Evolutionary conservation across 2,329 filamentous ascomycete genomes (phyloP), one percentile per base, ranked within the genome.

Genomic region (Ophiocordyceps camponoti-rufipedis): DNA sequence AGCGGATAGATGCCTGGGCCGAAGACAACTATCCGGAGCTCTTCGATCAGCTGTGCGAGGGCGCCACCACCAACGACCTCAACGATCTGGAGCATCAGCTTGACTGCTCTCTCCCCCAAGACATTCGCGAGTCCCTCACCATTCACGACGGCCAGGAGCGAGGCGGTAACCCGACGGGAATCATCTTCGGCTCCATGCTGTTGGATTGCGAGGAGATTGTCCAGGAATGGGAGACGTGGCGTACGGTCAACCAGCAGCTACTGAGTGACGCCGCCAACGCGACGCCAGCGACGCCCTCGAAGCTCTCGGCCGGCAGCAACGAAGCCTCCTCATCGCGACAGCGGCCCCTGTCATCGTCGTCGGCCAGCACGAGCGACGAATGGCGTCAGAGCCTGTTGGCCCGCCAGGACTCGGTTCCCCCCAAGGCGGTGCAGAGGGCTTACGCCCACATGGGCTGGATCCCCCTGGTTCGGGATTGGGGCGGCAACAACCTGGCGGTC

Each of bases 201-300:
- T 75, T 98, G 47, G 91, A 98, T 62, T 96, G 91, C 58, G 91
- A 98, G 62, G 91, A 98, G 59, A 94, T 98, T 54, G 82, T 94
- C 19, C 87, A 95, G 61, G 91, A 98, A 61, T 96, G 89, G 85
- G 82, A 85, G 55, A 93, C 94, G 58, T 98, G 91, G 91, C 80
- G 86, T 55, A 80, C 77, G 50, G 91, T 98, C 50, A 94, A 94
- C 58, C 79, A 89, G 48, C 85, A 95, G 58, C 94, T 84, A 60
- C 72, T 96, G 48, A 71, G 75, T 40, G 71, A 77, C 60, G 77
- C 62, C 43, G 66, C 63, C 55, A 71, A 67, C 52, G 68, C 60
- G 58, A 79, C 65, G 46, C 78, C 82, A 5, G 69, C 80, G 14
- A 68, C 75, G 18, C 80, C 84, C 3, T 71, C 79, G 44, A 89